Base-by-base conservation (phyloP, 768 basidiomycete species). In the Russula ochroleuca region DNA sequence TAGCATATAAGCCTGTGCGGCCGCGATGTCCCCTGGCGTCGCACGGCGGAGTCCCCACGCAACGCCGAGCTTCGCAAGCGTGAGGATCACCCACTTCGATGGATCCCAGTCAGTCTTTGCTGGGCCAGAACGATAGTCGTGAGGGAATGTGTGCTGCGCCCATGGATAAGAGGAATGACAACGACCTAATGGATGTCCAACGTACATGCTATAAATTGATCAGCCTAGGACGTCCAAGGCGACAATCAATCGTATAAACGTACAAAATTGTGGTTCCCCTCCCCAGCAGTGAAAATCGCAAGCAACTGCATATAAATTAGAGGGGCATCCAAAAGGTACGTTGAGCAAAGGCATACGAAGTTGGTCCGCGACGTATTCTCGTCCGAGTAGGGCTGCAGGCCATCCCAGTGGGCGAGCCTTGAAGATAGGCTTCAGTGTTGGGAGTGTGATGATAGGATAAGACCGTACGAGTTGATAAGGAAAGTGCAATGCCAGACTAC, bases 211-310 rank as follows among this genome's bases (percentile, higher is more conserved):
- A 61, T 43, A 33, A 45, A 23, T 50, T n/a, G 7, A 37, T 41
- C 23, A 55, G 48, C 43, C 41, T 33, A 53, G 40, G 13, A 59
- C 51, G 9, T 23, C 7, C 21, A 5, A 38, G 7, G 45, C 19
- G 25, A 8, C 23, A 62, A 56, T 37, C 49, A n/a, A 38, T 37
- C 11, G 33, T 52, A 15, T 19, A 10, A 40, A 53, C 86, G 72
- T 70, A 87, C 85, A 69, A 85, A 87, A 67, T 89, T 90, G 72
- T 90, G 87, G 69, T 87, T 88, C 28, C 88, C 88, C 77, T 92
- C 90, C 23, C 89, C 88, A 43, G 83, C 81, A 0, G 88, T 90
- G 28, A 89, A 73, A 2, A 90, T 67, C 0, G 88, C 88, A 3
- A 90, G 75, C 10, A 89, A 61, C 87, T 90, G 69, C 21, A 48